Conservation (phyloP, 768 basidiomycete species). For the Tremella yokohamensis region DNA sequence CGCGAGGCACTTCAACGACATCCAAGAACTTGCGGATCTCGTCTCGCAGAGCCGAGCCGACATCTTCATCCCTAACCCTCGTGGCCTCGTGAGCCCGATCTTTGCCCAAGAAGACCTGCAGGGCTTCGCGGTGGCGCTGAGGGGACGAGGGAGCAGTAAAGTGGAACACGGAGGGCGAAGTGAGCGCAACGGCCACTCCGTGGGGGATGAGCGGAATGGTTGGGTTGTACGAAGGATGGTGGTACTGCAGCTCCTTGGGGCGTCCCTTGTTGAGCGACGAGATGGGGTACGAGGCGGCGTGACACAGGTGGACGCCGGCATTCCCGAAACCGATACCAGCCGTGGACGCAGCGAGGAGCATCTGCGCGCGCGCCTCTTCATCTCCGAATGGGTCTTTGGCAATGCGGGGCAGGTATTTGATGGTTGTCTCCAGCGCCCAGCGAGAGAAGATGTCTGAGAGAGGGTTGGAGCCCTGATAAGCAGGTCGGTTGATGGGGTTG, state of each 20-base stretch:
- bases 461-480: constrained; percentile 45
- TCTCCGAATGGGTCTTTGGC: constrained; percentile 69
- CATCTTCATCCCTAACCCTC: constrained; percentile 77
- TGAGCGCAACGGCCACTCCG: constrained; percentile 62
- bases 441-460: constrained; percentile 93
- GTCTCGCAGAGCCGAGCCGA: constrained; percentile 54
- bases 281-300: constrained; percentile 50
- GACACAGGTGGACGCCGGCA: constrained; percentile 44
- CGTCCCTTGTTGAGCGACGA: constrained; percentile 73
- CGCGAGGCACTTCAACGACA: constrained; percentile 39
- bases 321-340: constrained; percentile 74
- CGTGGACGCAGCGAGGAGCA: constrained; percentile 90
- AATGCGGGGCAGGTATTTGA: constrained; percentile 81
- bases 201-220: constrained; percentile 89
- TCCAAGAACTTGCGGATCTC: constrained; percentile 45
- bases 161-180: constrained; percentile 66
- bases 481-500: constrained; percentile 78
- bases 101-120: constrained; percentile 66
- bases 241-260: constrained; percentile 64
- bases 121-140: constrained; percentile 80
- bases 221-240: constrained; percentile 83
- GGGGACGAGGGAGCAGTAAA: constrained; percentile 94
- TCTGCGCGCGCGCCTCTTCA: constrained; percentile 77
- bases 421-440: constrained; percentile 83
- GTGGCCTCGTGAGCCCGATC: constrained; percentile 55